Percentiles rank a stretch among this genome's conserved stretches.
These are phyloP conservation scores for Akanthomyces muscarius DNA, from an alignment of 2,329 filamentous ascomycete species.

Conservation along the genomic window DNA sequence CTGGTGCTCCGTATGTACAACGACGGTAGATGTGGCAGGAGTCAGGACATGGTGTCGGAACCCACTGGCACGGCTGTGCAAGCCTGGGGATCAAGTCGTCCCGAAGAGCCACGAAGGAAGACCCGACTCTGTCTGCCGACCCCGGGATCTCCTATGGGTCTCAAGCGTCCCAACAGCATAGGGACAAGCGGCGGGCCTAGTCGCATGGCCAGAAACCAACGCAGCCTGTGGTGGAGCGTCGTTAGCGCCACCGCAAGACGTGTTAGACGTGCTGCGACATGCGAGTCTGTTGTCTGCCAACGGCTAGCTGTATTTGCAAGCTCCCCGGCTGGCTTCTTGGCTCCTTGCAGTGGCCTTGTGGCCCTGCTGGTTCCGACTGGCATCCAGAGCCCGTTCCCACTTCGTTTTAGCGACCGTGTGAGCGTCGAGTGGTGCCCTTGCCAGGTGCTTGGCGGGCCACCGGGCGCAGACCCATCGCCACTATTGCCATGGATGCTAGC, in stretches of 20 bases:
- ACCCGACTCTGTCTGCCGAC: slow-evolving; percentile 1
- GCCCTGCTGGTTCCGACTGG: neutral
- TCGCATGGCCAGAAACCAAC: neutral
- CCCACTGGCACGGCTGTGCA: neutral
- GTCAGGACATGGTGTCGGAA: neutral
- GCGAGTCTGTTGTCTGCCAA: neutral
- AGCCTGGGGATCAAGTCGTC: slow-evolving; percentile 1
- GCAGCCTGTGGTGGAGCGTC: neutral
- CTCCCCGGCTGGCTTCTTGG: neutral
- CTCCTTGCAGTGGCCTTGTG: neutral
- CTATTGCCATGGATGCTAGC: neutral
- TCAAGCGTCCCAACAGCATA: neutral
- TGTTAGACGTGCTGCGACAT: neutral
- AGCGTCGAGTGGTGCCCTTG: neutral
- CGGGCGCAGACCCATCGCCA: neutral
- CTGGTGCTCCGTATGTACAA: neutral
- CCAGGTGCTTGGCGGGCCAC: neutral
- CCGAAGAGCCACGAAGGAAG: neutral
- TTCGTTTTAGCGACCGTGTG: neutral
- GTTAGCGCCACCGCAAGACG: neutral
- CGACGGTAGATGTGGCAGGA: neutral
- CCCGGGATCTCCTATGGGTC: neutral
- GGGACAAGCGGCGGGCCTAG: neutral
- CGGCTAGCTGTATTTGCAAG: neutral
- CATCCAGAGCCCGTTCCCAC: neutral